phyloP scores from a whole-genome alignment of 495 filamentous ascomycete genomes.

The Rhypophila decipiens region DNA sequence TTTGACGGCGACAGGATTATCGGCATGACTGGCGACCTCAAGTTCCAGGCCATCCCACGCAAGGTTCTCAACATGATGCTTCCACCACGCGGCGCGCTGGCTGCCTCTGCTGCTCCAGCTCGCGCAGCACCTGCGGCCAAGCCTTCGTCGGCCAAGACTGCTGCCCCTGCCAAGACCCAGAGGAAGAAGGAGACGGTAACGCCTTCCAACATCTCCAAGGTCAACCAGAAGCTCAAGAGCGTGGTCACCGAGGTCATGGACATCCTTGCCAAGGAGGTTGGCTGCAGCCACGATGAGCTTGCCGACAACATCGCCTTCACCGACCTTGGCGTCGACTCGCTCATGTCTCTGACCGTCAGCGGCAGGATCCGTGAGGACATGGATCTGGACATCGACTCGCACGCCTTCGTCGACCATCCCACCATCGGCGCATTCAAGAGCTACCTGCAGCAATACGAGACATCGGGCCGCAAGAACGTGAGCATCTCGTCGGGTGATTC shows the following conservation, averaged over 20 bases:
- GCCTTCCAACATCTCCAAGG: slow-evolving; percentile 33
- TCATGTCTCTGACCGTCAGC: slow-evolving; percentile 50
- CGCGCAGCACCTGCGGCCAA: slow-evolving; percentile 31
- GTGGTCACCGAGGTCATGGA: slow-evolving; percentile 46
- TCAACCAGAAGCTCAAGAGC: slow-evolving; percentile 35
- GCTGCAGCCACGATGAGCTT: slow-evolving; percentile 56
- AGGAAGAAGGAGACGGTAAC: slow-evolving; percentile 42
- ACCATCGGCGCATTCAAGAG: slow-evolving; percentile 57
- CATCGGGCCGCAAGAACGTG: slow-evolving; percentile 24
- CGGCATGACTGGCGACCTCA: slow-evolving; percentile 44
- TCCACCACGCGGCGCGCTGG: slow-evolving; percentile 49
- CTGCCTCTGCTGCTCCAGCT: slow-evolving; percentile 20
- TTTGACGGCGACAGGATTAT: slow-evolving; percentile 59
- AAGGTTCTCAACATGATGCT: slow-evolving; percentile 60
- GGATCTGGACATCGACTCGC: slow-evolving; percentile 48
- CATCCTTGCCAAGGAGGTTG: slow-evolving; percentile 62
- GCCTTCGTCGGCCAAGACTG: slow-evolving; percentile 36
- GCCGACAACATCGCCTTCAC: slow-evolving; percentile 46
- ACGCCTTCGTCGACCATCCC: slow-evolving; percentile 44
- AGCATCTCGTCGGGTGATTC: slow-evolving; percentile 19
- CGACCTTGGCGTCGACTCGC: slow-evolving; percentile 56
- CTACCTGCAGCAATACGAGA: slow-evolving; percentile 46
- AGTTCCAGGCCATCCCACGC: slow-evolving; percentile 62
- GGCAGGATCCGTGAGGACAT: slow-evolving; percentile 52
- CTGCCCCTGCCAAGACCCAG: slow-evolving; percentile 27